These are phyloP conservation scores for Russula griseocarnosa DNA, from an alignment of 768 basidiomycete genomes.

Conservation along the genomic window DNA sequence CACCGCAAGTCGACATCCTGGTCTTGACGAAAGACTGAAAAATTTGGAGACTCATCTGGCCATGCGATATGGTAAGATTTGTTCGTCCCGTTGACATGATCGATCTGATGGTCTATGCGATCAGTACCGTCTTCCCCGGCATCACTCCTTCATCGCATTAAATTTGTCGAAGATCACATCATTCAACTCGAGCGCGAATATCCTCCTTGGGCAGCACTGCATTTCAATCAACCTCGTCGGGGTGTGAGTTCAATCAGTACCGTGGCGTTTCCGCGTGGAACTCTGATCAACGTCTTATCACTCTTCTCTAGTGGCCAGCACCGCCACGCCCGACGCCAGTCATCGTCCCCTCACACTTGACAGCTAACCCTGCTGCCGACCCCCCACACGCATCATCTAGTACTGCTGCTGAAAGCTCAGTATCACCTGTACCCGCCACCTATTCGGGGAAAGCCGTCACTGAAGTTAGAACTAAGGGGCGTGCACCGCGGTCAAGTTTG, in stretches of 20 bases:
- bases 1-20: slow-evolving; percentile 50
- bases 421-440: slow-evolving; percentile 7
- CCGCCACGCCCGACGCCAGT: slow-evolving; percentile 75
- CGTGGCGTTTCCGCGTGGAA: not conserved
- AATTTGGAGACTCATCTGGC: slow-evolving; percentile 72
- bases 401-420: not conserved
- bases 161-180: slow-evolving; percentile 73
- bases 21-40: slow-evolving; percentile 55
- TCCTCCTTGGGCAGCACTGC: slow-evolving; percentile 84
- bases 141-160: slow-evolving; percentile 58
- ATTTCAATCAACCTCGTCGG: slow-evolving; percentile 80
- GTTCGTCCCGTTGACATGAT: not conserved
- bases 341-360: slow-evolving; percentile 68
- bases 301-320: slow-evolving; percentile 65
- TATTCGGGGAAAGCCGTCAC: slow-evolving; percentile 20
- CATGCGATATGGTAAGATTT: slow-evolving; percentile 60
- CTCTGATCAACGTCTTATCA: not conserved
- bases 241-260: slow-evolving; percentile 49
- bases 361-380: slow-evolving; percentile 29
- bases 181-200: slow-evolving; percentile 74
- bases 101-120: slow-evolving; percentile 2
- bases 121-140: slow-evolving; percentile 74
- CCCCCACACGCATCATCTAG: not conserved
- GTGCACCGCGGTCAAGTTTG: slow-evolving; percentile 48
- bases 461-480: slow-evolving; percentile 31